Evolutionary conservation across 2,329 filamentous ascomycete genomes (phyloP).

Genomic region (Aspergillus hortae): DNA sequence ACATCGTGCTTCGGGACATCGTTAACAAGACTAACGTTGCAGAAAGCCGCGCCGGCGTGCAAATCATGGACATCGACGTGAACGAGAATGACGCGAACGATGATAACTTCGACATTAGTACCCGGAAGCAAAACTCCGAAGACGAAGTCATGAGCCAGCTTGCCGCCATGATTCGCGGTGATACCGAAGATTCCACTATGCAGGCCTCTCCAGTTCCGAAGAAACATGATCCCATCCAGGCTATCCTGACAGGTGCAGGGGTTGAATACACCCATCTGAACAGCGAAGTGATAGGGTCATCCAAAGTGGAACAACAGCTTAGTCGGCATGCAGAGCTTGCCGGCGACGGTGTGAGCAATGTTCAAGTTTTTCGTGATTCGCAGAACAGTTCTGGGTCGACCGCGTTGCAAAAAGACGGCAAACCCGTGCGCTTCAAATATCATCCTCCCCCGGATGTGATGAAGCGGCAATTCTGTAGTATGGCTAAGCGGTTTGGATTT

Average conservation of each 20-base stretch:
- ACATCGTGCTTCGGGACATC: slow-evolving; percentile 83
- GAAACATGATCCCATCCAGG: slow-evolving; percentile 73
- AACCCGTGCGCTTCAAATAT: slow-evolving; percentile 57
- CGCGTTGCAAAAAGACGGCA: slow-evolving; percentile 31
- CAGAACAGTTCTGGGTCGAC: slow-evolving; percentile 6
- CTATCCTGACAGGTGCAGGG: slow-evolving; percentile 81
- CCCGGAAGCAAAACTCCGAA: slow-evolving; percentile 45
- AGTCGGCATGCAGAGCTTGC: slow-evolving; percentile 66
- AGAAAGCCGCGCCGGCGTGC: slow-evolving; percentile 81
- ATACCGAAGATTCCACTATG: slow-evolving; percentile 19
- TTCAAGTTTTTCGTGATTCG: slow-evolving; percentile 32
- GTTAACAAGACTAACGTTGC: slow-evolving; percentile 98
- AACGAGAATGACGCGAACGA: slow-evolving; percentile 58
- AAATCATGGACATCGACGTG: slow-evolving; percentile 72
- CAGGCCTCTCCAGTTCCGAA: slow-evolving; percentile 31
- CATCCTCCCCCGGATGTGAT: slow-evolving; percentile 72
- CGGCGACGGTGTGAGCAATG: slow-evolving; percentile 26
- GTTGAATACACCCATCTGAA: slow-evolving; percentile 97
- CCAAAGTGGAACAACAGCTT: slow-evolving; percentile 83
- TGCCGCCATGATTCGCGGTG: slow-evolving; percentile 57
- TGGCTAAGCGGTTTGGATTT: slow-evolving; percentile 78
- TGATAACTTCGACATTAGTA: slow-evolving; percentile 29
- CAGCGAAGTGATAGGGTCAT: slow-evolving; percentile 87
- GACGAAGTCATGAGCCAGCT: slow-evolving; percentile 71
- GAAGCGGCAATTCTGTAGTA: slow-evolving; percentile 82